Conservation (phyloP, 306 rosid species). For the Sicyos edulis region DNA sequence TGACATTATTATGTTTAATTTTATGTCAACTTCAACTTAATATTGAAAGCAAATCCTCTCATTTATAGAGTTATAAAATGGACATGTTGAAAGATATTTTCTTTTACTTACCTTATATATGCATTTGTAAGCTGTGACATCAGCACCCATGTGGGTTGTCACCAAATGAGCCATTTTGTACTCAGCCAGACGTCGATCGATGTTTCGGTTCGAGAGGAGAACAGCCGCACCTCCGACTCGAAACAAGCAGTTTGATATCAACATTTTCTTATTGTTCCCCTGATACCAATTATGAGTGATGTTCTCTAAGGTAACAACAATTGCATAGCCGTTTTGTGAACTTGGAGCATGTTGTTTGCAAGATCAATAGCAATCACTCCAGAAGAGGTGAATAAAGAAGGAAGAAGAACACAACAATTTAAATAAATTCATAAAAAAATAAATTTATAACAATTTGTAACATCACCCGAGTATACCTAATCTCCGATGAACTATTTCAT, state of each 20-base stretch:
- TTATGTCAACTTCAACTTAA: not conserved
- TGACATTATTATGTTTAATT: too few species aligned
- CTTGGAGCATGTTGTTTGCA: conserved; percentile 49
- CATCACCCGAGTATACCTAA: too few species aligned
- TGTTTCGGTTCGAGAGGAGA: conserved; percentile 35
- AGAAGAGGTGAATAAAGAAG: conserved; percentile 12
- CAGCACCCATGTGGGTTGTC: conserved; percentile 42
- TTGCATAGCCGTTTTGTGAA: conserved; percentile 44
- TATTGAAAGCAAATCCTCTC: too few species aligned
- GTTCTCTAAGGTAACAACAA: conserved; percentile 54
- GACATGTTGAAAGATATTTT: not conserved
- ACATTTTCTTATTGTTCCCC: conserved; percentile 45
- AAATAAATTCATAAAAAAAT: too few species aligned
- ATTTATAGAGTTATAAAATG: not conserved
- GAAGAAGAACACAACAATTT: too few species aligned
- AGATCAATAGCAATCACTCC: conserved; percentile 50
- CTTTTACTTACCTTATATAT: conserved; percentile 26
- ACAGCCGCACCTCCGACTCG: conserved; percentile 44
- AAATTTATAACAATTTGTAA: too few species aligned
- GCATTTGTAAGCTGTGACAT: conserved; percentile 40
- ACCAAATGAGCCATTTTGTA: conserved; percentile 42
- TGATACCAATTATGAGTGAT: conserved; percentile 50
- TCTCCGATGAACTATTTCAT: too few species aligned
- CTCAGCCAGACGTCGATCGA: conserved; percentile 28
- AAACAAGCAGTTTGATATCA: conserved; percentile 48